A percentile compares a stretch with the other conserved stretches of the same genome.
Evolutionary conservation across 805 yeast species (phyloP).

Genomic region (Hemisphaericaspora nanyangensis): DNA sequence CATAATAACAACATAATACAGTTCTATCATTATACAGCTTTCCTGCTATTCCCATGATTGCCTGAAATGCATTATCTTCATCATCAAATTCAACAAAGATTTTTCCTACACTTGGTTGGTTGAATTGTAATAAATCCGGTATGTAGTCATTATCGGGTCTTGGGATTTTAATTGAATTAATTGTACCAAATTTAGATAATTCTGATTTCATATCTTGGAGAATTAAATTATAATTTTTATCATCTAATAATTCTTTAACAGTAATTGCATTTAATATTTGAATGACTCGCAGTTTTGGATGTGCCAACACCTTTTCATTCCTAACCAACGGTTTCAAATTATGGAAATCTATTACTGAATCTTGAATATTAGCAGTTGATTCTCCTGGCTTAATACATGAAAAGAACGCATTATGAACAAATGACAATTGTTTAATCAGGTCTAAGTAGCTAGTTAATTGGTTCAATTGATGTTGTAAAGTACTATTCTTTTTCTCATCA

Average conservation of each 20-base stretch:
- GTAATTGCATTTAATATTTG: slow-evolving; percentile 65
- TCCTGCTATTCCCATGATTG: slow-evolving; percentile 62
- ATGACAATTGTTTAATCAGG: slow-evolving; percentile 10
- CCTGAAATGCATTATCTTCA: slow-evolving; percentile 48
- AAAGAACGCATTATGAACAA: slow-evolving; percentile 24
- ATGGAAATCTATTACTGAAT: slow-evolving; percentile 31
- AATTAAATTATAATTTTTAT: slow-evolving; percentile 44
- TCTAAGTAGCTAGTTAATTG: slow-evolving; percentile 8
- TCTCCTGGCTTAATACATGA: slow-evolving; percentile 27
- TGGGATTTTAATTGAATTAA: slow-evolving; percentile 57
- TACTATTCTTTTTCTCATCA: slow-evolving; percentile 12
- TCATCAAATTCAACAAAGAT: slow-evolving; percentile 63
- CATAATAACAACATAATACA: slow-evolving; percentile 59
- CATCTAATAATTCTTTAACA: slow-evolving; percentile 58
- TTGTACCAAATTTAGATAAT: slow-evolving; percentile 48
- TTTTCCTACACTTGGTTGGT: slow-evolving; percentile 63
- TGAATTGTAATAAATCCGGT: slow-evolving; percentile 34
- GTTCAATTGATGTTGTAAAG: neutral
- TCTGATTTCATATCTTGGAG: slow-evolving; percentile 49
- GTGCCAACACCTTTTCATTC: slow-evolving; percentile 32
- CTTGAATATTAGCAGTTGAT: slow-evolving; percentile 33
- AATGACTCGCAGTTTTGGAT: slow-evolving; percentile 49
- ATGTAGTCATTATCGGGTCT: slow-evolving; percentile 50
- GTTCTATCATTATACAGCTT: slow-evolving; percentile 63
- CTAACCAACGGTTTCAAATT: slow-evolving; percentile 35